Evolutionary conservation across 2,329 filamentous ascomycete genomes (phyloP), one percentile per base, ranked within the genome.

Genomic region (Colletotrichum phormii): DNA sequence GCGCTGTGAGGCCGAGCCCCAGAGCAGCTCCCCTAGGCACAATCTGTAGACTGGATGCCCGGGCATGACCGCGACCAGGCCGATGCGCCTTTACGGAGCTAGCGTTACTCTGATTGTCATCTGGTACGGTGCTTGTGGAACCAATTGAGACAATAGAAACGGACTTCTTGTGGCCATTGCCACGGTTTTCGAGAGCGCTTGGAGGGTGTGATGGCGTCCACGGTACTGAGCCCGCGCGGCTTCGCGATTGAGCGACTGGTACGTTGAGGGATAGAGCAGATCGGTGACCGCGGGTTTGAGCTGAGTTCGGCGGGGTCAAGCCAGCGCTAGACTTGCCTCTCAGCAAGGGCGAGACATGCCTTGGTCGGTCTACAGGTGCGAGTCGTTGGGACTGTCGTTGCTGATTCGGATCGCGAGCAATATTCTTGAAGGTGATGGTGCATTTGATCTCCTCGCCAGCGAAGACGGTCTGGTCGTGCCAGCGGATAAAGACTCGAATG

Each of bases 391-490:
- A 74, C 59, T 71, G 75, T 70, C 76, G 80, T 61, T 80, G 74
- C 69, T 83, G 82, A 58, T 75, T 80, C 46, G 82, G 75, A 51
- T 84, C 84, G 62, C 89, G 80, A 54, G 90, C 88, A 75, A 95
- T 89, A 81, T 99, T 99, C 84, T 93, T 96, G 85, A 99, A 99
- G 63, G 94, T 98, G 82, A 99, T 97, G 77, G 92, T 95, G 84
- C 97, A 98, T 85, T 95, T 94, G 80, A 98, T 90, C 80, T 98
- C 93, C 87, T 99, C 97, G 83, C 97, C 97, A 70, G 97, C 94
- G 84, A 98, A 99, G 78, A 99, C 94, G 74, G 94, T 95, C 82
- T 96, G 92, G 81, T 97, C 94, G 82, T 95, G 93, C 94, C 96
- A 99, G 85, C 93, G 92, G 82, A 99, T 94, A 82, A 96, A 98